Conservation (phyloP, 169 alveolate species). For the Cryptosporidium felis region DNA sequence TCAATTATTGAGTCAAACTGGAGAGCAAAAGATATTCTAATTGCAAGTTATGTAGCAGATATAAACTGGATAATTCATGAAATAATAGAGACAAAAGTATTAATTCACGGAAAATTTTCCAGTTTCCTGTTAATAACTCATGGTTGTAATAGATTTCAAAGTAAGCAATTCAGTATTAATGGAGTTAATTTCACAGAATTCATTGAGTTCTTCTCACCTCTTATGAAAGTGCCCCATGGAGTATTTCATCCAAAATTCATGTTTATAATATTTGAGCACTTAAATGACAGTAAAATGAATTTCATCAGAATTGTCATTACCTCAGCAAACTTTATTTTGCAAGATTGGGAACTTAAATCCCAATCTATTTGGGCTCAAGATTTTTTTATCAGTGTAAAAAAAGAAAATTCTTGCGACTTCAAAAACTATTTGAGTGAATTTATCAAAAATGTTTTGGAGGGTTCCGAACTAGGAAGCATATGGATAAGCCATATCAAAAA, state of each 20-base stretch:
- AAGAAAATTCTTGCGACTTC: constrained; percentile 25
- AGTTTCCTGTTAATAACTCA: neutral
- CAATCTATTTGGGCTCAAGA: constrained; percentile 67
- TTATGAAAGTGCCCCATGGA: constrained; percentile 31
- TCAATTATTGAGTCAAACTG: neutral
- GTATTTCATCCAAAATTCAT: constrained; percentile 61
- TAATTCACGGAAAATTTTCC: neutral
- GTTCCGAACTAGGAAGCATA: neutral
- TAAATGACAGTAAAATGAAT: neutral
- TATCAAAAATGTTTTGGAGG: neutral
- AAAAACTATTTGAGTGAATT: neutral
- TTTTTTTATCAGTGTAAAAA: neutral
- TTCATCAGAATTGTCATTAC: constrained; percentile 50
- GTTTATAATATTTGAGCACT: constrained; percentile 14
- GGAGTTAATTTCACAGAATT: neutral
- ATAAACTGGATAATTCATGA: constrained; percentile 41
- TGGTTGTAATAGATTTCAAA: neutral
- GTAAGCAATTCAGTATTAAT: neutral
- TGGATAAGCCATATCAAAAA: constrained; percentile 1
- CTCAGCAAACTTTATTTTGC: constrained; percentile 36
- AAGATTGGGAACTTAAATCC: constrained; percentile 34
- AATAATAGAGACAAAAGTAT: neutral
- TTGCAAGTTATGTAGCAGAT: constrained; percentile 37
- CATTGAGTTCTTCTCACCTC: neutral
- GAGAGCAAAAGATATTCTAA: constrained; percentile 7